Conservation (phyloP, 306 rosid species). For the Cucurbita maxima region DNA sequence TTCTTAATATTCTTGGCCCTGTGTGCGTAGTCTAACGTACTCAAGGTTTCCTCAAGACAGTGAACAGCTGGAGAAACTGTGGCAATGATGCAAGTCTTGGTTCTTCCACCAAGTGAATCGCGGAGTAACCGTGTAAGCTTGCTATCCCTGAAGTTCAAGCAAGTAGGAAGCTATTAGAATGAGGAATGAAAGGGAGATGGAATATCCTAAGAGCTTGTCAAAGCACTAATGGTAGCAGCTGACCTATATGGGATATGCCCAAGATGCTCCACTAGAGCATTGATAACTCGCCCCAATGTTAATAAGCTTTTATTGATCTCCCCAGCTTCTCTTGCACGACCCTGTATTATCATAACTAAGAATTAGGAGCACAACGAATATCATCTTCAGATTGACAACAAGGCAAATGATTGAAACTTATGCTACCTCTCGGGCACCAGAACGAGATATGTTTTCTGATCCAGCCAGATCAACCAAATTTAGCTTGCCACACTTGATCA, state of each 20-base stretch:
- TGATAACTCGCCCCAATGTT: conserved; percentile 87
- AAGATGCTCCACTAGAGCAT: conserved; percentile 92
- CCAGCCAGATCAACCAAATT: conserved; percentile 96
- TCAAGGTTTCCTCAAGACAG: conserved; percentile 87
- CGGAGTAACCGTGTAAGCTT: conserved; percentile 91
- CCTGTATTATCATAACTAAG: conserved; percentile 23
- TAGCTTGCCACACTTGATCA: conserved; percentile 91
- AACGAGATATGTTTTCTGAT: conserved; percentile 93
- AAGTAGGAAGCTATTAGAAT: conserved; percentile 6
- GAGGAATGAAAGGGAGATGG: not conserved
- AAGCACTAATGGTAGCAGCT: not conserved
- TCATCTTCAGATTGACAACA: not conserved
- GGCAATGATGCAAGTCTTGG: conserved; percentile 95
- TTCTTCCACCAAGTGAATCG: conserved; percentile 98
- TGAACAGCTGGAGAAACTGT: conserved; percentile 98
- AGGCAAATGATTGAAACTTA: not conserved
- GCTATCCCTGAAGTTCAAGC: conserved; percentile 61
- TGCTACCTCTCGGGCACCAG: conserved; percentile 95
- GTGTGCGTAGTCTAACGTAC: conserved; percentile 93
- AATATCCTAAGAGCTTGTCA: not conserved
- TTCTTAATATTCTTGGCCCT: conserved; percentile 82
- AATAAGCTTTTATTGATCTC: conserved; percentile 96
- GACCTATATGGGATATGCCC: conserved; percentile 97
- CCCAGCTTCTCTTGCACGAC: conserved; percentile 98
- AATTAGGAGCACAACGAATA: conserved; percentile 4